Base-by-base conservation (phyloP, 192 early-diverging fungal genomes). In the Phlyctochytrium bullatum region DNA sequence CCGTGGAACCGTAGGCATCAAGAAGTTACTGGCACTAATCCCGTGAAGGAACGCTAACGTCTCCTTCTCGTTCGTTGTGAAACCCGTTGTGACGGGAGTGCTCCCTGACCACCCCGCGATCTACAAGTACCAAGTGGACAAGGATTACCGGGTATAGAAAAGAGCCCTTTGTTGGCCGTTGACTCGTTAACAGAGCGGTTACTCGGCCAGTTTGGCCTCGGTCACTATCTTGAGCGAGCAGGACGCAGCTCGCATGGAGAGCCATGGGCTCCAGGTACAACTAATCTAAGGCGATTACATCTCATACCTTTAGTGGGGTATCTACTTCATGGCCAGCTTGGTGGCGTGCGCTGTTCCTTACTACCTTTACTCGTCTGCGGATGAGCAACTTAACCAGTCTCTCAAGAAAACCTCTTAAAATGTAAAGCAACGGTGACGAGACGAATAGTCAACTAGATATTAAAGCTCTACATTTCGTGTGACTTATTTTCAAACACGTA, bases 401-500 rank as follows among this genome's bases (percentile, higher is more conserved):
- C 40, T 47, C 40, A 47, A 47, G 40, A 47, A 47, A 47, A 47
- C 10, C 40, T 47, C 40, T 14, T 47, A 47, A 47, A 47, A n/a
- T n/a, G n/a, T n/a, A n/a, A n/a, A n/a, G n/a, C n/a, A n/a, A n/a
- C n/a, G n/a, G n/a, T n/a, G n/a, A n/a, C n/a, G n/a, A n/a, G n/a
- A n/a, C n/a, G 40, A 47, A 47, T 6, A 20, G 20, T 47, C 40
- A 47, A 47, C 10, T 20, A 14, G 10, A 47, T 47, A 47, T 66
- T 61, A 59, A 61, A 35, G 52, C 30, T 29, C 35, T 67, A 58
- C 0, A 33, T 54, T 30, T 68, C 67, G 60, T 73, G 59, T 36
- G 60, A 68, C 60, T 80, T 80, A 66, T 83, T 83, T 58, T 84
- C 79, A 63, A 84, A 84, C 16, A 77, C 73, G 72, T 78, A 84